Evolutionary conservation across 2,329 filamentous ascomycete genomes (phyloP), one percentile per base, ranked within the genome.

Genomic region (Rasamsonia emersonii): DNA sequence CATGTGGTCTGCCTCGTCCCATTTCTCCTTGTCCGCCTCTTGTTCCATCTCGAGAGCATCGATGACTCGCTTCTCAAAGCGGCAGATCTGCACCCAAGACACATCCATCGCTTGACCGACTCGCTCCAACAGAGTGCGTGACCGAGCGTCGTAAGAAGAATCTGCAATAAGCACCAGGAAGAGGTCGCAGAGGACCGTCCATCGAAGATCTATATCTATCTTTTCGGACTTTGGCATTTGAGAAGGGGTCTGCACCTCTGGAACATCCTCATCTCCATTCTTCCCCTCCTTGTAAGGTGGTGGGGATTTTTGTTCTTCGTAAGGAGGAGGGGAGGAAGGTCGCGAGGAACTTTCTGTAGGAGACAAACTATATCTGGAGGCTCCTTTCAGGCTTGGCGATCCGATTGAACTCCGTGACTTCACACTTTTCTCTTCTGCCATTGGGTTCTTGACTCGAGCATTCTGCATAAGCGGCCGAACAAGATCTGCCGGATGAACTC

Each of bases 31-130:
- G 41, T 86, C 82, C 4, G 86, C 85, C 28, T 83, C 79, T 58
- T 96, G 86, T 60, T 96, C 89, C 86, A 98, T 95, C 59, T 98
- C 91, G 14, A 98, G 67, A 1, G 91, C 86, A 59, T 98, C 91
- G 5, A 91, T 95, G 4, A 98, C 86, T 32, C 86, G 81, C 63
- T 95, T 96, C 62, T 98, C 91, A 50, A 98, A 98, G 23, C 86
- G 79, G 59, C 86, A 93, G 36, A 96, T 93, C 44, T 98, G 91
- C 33, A 93, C 68, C 86, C 85, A 93, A 9, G 80, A 73, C 5
- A 98, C 79, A 24, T 83, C 77, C 45, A 98, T 72, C 39, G 82
- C 80, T 32, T 75, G 71, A 20, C 82, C 91, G 1, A 96, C 86
- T 34, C 75, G 71, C 59, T 96, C 89, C 4, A 98, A 65, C 17